Base-by-base conservation (phyloP, 2,329 filamentous ascomycete species). In the Graphilbum fragrans region DNA sequence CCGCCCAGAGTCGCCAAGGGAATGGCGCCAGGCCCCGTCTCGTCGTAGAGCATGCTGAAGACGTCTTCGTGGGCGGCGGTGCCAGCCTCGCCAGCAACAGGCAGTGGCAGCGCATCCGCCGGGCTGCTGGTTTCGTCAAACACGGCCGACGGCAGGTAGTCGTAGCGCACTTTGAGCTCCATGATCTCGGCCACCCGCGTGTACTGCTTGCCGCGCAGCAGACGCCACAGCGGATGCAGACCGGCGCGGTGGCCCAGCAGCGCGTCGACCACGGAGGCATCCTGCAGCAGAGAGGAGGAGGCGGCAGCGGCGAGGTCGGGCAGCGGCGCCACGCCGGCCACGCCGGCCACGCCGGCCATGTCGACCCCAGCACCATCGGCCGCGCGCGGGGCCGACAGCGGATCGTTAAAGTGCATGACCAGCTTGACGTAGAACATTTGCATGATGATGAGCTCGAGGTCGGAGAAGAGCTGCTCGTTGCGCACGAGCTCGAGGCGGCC, bases 391-490 rank as follows among this genome's bases (percentile, higher is more conserved):
- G 71, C 73, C 38, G 67, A 66, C 20, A 74, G 54, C 1, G 82
- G 80, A 48, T 84, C 70, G 43, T 72, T 74, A 57, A 86, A 77
- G 41, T 68, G 66, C 72, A 87, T 76, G 52, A 76, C 69, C 16
- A 92, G 69, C 60, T 90, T 88, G 47, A 84, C 53, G 48, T 85
- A 63, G 61, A 90, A 79, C 45, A 80, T 58, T 35, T 77, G 72
- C 3, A 73, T 66, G 39, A 73, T 66, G 53, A 74, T 72, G 10
- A 92, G 56, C 52, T 85, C 76, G 4, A 55, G 45, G 43, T 80
- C 63, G 10, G 67, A 62, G 68, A 82, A 82, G 37, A 79, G 63
- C 0, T 6, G 52, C 49, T 10, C 41, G 40, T 54, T 74, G 23
- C 63, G 63, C 5, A 86, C 56, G 6, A 80, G 61, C 22, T 52